phyloP scores from a whole-genome alignment of 2,329 filamentous ascomycete species.

The Phialophora macrospora region DNA sequence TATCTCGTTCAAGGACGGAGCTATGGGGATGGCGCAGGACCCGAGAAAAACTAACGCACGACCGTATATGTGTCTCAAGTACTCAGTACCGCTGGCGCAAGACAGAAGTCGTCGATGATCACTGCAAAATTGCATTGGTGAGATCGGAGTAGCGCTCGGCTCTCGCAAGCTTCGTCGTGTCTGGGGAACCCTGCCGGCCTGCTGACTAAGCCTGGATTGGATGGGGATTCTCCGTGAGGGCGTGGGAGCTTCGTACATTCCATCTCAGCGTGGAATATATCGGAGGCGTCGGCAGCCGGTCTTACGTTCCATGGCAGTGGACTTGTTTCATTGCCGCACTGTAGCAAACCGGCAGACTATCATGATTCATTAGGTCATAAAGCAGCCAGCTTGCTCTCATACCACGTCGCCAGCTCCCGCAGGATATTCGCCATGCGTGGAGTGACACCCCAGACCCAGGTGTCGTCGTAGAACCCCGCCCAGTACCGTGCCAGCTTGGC shows the following conservation, averaged over 20 bases:
- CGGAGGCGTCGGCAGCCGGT: neutral
- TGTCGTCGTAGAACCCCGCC: conserved; percentile 42
- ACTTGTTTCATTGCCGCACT: neutral
- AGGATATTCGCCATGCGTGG: conserved; percentile 38
- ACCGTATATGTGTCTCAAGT: neutral
- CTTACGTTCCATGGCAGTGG: neutral
- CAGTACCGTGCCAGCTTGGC: conserved; percentile 42
- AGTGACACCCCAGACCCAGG: conserved; percentile 41
- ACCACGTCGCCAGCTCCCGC: conserved; percentile 35
- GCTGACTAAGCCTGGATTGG: neutral
- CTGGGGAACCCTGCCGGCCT: neutral
- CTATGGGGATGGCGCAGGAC: neutral
- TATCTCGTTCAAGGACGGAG: neutral
- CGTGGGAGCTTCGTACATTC: neutral
- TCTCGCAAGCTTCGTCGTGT: neutral
- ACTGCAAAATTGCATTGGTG: neutral
- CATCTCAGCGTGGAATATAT: neutral
- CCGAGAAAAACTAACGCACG: neutral
- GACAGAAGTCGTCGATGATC: neutral
- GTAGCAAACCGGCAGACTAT: neutral
- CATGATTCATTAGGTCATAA: conserved; percentile 3
- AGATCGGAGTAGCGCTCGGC: neutral
- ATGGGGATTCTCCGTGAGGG: no score
- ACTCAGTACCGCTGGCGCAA: neutral
- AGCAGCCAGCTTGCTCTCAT: conserved; percentile 28